These are phyloP conservation scores for Exobasidium cylindrosporum DNA, from an alignment of 1,284 basidiomycete species.

Conservation along the genomic window DNA sequence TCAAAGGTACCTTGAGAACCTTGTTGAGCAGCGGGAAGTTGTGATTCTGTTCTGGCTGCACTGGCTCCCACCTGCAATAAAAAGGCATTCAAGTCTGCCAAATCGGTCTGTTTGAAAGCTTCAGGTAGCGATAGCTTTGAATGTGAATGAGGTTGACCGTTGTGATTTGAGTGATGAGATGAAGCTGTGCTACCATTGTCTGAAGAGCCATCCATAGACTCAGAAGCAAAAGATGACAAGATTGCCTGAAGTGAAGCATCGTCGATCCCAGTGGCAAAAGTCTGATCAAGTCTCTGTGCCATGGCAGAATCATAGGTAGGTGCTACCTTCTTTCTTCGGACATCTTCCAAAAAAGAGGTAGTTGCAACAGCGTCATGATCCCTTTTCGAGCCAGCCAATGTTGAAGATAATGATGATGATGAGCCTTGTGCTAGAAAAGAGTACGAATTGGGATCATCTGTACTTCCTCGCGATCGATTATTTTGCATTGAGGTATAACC, in stretches of 20 bases:
- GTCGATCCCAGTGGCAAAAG: slow-evolving; percentile 39
- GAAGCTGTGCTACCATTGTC: slow-evolving; percentile 46
- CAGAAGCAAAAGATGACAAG: slow-evolving; percentile 38
- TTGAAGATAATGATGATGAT: too few species aligned
- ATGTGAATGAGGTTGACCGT: slow-evolving; percentile 40
- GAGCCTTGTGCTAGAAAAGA: slow-evolving; percentile 39
- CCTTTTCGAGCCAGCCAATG: slow-evolving; percentile 26
- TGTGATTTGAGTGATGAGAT: slow-evolving; percentile 49
- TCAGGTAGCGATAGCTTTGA: slow-evolving; percentile 62
- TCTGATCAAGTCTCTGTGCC: slow-evolving; percentile 45
- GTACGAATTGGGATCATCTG: slow-evolving; percentile 41
- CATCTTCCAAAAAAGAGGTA: slow-evolving; percentile 39
- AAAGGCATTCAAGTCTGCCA: slow-evolving; percentile 53
- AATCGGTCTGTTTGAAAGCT: slow-evolving; percentile 59
- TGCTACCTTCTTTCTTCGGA: slow-evolving; percentile 41
- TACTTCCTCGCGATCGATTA: slow-evolving; percentile 25
- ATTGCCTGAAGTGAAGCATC: slow-evolving; percentile 38
- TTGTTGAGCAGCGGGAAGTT: slow-evolving; percentile 14
- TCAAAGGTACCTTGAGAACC: slow-evolving; percentile 21
- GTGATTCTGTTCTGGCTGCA: slow-evolving; percentile 24
- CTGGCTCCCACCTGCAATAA: slow-evolving; percentile 52
- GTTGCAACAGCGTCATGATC: slow-evolving; percentile 35
- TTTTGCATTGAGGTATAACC: slow-evolving; percentile 37
- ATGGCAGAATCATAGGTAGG: slow-evolving; percentile 49
- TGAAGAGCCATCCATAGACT: slow-evolving; percentile 40